Conservation (phyloP, 2,329 filamentous ascomycete species). For the Penicillium sp. region DNA sequence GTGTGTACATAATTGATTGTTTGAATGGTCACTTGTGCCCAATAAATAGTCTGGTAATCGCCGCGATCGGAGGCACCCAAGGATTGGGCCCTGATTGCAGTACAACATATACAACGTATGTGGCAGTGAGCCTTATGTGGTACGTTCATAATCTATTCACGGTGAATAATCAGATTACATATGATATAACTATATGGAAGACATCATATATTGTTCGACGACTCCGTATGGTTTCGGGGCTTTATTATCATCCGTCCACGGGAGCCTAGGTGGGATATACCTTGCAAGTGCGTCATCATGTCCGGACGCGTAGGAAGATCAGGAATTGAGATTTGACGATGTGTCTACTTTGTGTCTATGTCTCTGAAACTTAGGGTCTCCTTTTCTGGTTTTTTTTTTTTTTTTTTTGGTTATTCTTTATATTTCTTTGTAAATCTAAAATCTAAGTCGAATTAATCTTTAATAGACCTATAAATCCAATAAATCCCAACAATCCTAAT, state of each 20-base stretch:
- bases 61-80: slow-evolving; percentile 1
- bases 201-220: background rate
- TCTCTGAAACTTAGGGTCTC: background rate
- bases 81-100: background rate
- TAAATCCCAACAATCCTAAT: background rate
- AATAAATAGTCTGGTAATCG: background rate
- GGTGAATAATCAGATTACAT: background rate
- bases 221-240: background rate
- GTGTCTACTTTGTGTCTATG: background rate
- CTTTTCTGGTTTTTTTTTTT: background rate
- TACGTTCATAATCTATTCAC: background rate
- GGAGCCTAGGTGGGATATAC: background rate
- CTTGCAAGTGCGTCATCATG: slow-evolving; percentile 1
- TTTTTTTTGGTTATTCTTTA: background rate
- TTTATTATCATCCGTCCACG: slow-evolving; percentile 3
- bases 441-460: background rate
- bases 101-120: background rate
- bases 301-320: slow-evolving; percentile 1
- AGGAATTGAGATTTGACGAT: background rate
- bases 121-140: background rate
- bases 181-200: background rate
- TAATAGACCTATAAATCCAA: background rate
- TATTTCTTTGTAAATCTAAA: background rate
- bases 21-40: background rate
- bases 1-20: background rate